Evolutionary conservation across 805 yeast species (phyloP), one percentile per base, ranked within the genome.

Genomic region (Candida orba): DNA sequence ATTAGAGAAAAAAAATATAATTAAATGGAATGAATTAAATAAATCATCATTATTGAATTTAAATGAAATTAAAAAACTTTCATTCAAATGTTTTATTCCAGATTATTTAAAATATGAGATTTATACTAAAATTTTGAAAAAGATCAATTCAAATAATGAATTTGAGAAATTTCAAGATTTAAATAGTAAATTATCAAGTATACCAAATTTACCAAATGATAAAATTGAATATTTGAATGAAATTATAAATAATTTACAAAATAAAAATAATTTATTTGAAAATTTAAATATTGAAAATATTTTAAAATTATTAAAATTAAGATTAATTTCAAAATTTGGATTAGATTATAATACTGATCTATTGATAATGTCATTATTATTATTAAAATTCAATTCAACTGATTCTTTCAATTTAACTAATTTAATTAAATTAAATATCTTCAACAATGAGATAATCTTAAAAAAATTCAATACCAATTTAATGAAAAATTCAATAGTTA

Each of bases 91-190:
- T 10, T 14, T 36, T 1, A 46, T 58, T 8, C 62, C 62, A 6
- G 52, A 55, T 17, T 48, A 56, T 24, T 24, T 49, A 25, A 47
- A 55, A 34, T 54, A 48, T 36, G 45, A 51, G 20, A 40, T 55
- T 4, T 56, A 59, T 58, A 39, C 45, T 3, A 34, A 30, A 5
- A 18, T 41, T n/a, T 43, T 53, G 39, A 40, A 39, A 22, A 27
- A 33, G 10, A 6, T 57, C 49, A 40, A 34, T 33, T 32, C 22
- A 20, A 42, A 36, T 20, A 42, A 43, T 14, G 24, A 32, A 43
- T 51, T 70, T 24, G 67, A 76, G 39, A 58, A 67, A 15, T 69
- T 61, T 50, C 66, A 66, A 36, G 71, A 69, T 35, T 42, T 65
- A 13, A 58, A 54, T 33, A 15, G 36, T 18, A 41, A 45, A 37